Base-by-base conservation (phyloP, 805 yeast species). In the Myxozyma kluyveri region DNA sequence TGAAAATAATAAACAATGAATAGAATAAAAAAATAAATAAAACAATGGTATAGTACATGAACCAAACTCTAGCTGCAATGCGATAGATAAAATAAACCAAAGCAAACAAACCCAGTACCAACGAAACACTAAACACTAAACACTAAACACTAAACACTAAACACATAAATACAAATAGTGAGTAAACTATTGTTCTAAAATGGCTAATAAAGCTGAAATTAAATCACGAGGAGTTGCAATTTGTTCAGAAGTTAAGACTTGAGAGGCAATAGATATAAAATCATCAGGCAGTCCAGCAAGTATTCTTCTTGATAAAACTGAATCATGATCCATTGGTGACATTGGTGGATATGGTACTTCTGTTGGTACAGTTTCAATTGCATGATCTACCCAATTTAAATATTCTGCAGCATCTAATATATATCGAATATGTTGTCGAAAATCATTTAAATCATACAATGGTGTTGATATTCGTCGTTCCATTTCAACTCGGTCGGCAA, bases 341-440 rank as follows among this genome's bases (percentile, higher is more conserved):
- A 14, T 9, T 29, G 33, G 33, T 14, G 33, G 12, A 9, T 29
- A 9, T 14, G 33, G 33, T 9, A 29, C 33, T 14, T 29, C 12
- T 14, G 12, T 14, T 9, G 33, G 12, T 29, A 14, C 33, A 9
- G 33, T 29, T 14, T 9, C 36, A 19, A 47, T 41, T 12, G 39
- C 42, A 14, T 47, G 48, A 38, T 52, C 57, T 2, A 45, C 49
- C 47, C 48, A 41, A n/a, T 50, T 42, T 29, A 52, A 44, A 40
- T 45, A 52, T 19, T 48, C 53, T 10, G 45, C 44, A 6, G 48
- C 38, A 2, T 47, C 31, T 3, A 49, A 29, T 3, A 52, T 21
- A 4, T 38, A 33, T 23, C 40, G 17, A 10, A 49, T 47, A 21
- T 45, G 46, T 14, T 12, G 17, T 1, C 46, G 36, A 14, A 49